These are phyloP conservation scores for Xylariaceae sp. DNA, from an alignment of 2,329 filamentous ascomycete genomes.

Conservation along the genomic window DNA sequence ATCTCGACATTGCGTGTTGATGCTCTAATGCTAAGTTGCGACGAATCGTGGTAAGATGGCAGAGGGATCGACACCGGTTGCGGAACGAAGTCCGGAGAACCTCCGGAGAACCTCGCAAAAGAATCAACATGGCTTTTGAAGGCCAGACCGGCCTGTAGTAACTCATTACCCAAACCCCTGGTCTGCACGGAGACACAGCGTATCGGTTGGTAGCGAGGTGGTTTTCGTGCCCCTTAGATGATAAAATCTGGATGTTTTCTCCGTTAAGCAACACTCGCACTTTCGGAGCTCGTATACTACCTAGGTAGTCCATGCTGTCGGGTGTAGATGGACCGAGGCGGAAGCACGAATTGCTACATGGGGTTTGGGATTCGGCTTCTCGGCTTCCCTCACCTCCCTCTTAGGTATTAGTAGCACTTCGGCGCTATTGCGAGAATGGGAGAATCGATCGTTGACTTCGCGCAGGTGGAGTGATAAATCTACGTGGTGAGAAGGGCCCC, in stretches of 20 bases:
- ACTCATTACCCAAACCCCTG: slow-evolving; percentile 12
- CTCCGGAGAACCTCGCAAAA: no score
- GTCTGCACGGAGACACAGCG: slow-evolving; percentile 1
- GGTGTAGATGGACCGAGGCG: slow-evolving; percentile 6
- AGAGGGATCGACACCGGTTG: no score
- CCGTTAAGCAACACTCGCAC: background rate
- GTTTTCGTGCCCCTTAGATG: background rate
- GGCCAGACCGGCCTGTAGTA: slow-evolving; percentile 1
- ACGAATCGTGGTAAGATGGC: no score
- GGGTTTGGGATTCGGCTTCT: background rate
- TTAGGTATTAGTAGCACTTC: background rate
- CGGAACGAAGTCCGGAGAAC: no score
- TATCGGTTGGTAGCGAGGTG: slow-evolving; percentile 5
- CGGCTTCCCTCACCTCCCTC: slow-evolving; percentile 9
- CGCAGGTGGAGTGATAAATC: background rate
- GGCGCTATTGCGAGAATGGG: background rate
- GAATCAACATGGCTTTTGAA: background rate
- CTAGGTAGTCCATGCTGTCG: slow-evolving; percentile 1
- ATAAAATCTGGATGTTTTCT: no score
- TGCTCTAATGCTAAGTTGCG: no score
- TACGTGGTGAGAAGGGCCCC: background rate
- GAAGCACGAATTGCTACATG: background rate
- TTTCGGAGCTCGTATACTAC: slow-evolving; percentile 10
- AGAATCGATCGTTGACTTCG: background rate
- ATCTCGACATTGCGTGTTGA: no score